These are phyloP conservation scores for Ilyonectria robusta DNA, from an alignment of 2,329 filamentous ascomycete species.

Conservation along the genomic window DNA sequence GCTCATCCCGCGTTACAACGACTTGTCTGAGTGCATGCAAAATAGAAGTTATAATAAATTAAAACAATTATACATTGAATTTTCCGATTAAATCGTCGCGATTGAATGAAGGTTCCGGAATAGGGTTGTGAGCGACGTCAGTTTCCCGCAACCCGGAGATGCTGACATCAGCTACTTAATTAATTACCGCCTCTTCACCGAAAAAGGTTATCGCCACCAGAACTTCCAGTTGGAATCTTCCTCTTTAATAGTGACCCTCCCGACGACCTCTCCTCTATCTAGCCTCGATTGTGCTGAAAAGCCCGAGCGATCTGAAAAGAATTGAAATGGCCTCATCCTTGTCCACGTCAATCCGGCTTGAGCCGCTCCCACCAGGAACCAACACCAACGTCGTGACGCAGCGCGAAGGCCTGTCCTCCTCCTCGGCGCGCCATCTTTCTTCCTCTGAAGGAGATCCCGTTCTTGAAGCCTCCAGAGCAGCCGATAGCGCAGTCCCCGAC, in stretches of 20 bases:
- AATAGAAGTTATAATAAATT: no score
- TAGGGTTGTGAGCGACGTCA: neutral
- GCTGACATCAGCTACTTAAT: neutral
- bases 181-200: no score
- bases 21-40: no score
- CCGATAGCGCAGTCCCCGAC: slow-evolving; percentile 44
- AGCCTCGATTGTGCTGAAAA: no score
- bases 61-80: neutral
- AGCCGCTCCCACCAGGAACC: neutral
- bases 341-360: slow-evolving; percentile 14
- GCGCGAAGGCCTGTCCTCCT: neutral
- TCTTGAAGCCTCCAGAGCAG: slow-evolving; percentile 39
- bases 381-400: neutral
- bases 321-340: neutral
- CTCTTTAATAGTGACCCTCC: no score
- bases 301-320: neutral
- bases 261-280: no score
- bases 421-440: neutral
- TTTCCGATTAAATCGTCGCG: neutral
- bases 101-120: neutral
- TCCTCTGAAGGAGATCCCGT: slow-evolving; percentile 32
- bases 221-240: no score
- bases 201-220: no score
- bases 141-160: neutral
- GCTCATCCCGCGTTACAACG: no score